phyloP scores from a whole-genome alignment of 2,329 filamentous ascomycete species.

The Leptodontidium sp. region DNA sequence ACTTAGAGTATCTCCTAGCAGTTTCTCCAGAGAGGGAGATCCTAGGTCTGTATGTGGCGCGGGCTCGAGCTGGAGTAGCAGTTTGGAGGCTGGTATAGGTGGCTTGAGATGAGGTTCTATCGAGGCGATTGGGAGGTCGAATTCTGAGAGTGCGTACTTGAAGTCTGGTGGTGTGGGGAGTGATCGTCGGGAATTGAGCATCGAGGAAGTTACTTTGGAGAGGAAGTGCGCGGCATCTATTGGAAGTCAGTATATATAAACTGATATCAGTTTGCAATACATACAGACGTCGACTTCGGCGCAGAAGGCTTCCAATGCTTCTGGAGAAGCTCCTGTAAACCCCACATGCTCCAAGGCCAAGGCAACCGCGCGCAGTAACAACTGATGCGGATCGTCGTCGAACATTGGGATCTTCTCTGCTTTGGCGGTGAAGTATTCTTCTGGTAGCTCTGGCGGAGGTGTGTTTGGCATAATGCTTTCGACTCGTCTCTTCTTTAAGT shows the following conservation, averaged over 20 bases:
- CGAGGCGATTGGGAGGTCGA: slow-evolving; percentile 59
- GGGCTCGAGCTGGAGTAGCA: slow-evolving; percentile 47
- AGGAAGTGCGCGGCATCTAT: slow-evolving; percentile 45
- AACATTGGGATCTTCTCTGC: slow-evolving; percentile 34
- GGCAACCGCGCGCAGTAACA: slow-evolving; percentile 62
- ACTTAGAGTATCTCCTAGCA: slow-evolving; percentile 62
- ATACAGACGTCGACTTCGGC: slow-evolving; percentile 64
- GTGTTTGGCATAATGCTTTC: slow-evolving; percentile 37
- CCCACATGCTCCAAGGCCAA: slow-evolving; percentile 65
- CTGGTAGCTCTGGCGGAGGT: slow-evolving; percentile 42
- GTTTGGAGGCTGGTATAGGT: slow-evolving; percentile 53
- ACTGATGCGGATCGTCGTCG: slow-evolving; percentile 42
- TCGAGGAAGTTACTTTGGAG: slow-evolving; percentile 43
- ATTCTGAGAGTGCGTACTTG: slow-evolving; percentile 58
- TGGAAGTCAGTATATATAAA: slow-evolving; percentile 29
- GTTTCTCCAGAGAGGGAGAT: slow-evolving; percentile 48
- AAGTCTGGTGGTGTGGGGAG: slow-evolving; percentile 65
- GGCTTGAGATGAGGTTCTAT: slow-evolving; percentile 65
- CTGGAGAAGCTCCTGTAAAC: slow-evolving; percentile 61
- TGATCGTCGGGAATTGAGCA: slow-evolving; percentile 52
- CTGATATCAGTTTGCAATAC: slow-evolving; percentile 40
- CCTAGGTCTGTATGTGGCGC: slow-evolving; percentile 50
- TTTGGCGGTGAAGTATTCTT: slow-evolving; percentile 31
- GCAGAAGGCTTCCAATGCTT: slow-evolving; percentile 67
- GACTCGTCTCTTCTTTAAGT: slow-evolving; percentile 40